Percentiles rank a stretch among this genome's conserved stretches.
Evolutionary conservation across 164 flowering plant genomes (phyloP).

Genomic region (Stephania yunnanensis): DNA sequence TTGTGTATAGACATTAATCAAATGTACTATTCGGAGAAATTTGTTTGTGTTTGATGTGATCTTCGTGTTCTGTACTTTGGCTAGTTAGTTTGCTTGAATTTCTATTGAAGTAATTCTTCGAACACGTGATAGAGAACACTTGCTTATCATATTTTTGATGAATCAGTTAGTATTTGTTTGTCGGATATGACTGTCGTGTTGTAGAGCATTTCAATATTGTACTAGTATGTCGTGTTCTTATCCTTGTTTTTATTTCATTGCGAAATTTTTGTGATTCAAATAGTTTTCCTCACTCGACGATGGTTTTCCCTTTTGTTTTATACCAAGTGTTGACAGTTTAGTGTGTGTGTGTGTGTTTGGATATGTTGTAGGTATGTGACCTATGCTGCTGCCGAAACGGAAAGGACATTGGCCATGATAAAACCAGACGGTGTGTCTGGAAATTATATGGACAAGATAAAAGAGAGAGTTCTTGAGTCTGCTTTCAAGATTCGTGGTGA

Average conservation of each 20-base stretch:
- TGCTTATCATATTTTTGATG: background rate
- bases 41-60: background rate
- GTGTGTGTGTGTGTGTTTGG: constrained; percentile 4
- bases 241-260: background rate
- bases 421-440: constrained; percentile 80
- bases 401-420: constrained; percentile 74
- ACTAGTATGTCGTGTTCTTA: background rate
- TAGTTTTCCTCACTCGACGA: background rate
- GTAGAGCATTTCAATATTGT: background rate
- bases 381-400: constrained; percentile 28
- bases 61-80: background rate
- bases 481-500: constrained; percentile 55
- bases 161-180: background rate
- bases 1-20: too few species aligned
- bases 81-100: background rate
- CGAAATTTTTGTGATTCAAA: background rate
- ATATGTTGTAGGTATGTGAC: constrained; percentile 27
- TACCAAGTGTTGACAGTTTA: background rate
- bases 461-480: constrained; percentile 40
- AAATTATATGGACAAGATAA: constrained; percentile 47
- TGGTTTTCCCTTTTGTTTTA: too few species aligned
- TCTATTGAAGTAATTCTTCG: background rate
- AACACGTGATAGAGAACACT: background rate
- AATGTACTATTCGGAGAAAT: background rate
- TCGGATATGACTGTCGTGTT: background rate